Conservation (phyloP, 768 basidiomycete genomes). For the Mycena haematopus region DNA sequence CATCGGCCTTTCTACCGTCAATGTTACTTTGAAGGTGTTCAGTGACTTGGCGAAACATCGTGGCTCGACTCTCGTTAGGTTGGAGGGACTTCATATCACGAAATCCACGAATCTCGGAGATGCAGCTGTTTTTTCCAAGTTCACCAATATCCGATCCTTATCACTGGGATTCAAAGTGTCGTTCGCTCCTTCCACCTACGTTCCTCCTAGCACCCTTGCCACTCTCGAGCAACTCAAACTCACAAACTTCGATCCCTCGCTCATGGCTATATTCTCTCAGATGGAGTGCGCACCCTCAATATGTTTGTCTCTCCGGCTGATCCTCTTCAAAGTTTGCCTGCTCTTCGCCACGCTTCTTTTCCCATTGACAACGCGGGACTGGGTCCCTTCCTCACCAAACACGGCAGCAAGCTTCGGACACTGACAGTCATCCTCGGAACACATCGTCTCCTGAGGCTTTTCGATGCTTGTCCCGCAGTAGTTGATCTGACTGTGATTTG, state of each 20-base stretch:
- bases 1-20: background rate
- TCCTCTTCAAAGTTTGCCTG: constrained; percentile 1
- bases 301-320: background rate
- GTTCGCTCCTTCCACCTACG: background rate
- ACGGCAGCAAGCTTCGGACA: constrained; percentile 18
- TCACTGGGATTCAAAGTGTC: constrained; percentile 4
- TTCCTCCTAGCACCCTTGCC: constrained; percentile 9
- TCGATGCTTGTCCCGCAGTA: constrained; percentile 17
- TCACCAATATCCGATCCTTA: constrained; percentile 11
- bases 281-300: constrained; percentile 16
- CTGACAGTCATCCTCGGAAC: background rate
- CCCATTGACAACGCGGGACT: background rate
- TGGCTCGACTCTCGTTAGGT: constrained; percentile 13
- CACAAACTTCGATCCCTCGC: background rate
- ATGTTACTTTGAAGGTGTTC: constrained; percentile 5
- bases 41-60: constrained; percentile 12
- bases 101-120: constrained; percentile 5
- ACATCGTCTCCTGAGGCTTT: background rate
- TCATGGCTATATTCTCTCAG: constrained; percentile 1
- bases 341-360: constrained; percentile 6
- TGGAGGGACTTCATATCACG: constrained; percentile 14
- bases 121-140: constrained; percentile 8
- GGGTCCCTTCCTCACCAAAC: constrained; percentile 12
- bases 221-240: constrained; percentile 15
- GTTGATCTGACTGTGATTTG: constrained; percentile 16